phyloP scores from a whole-genome alignment of 352 stramenopile species.

The Blastocystis sp. region DNA sequence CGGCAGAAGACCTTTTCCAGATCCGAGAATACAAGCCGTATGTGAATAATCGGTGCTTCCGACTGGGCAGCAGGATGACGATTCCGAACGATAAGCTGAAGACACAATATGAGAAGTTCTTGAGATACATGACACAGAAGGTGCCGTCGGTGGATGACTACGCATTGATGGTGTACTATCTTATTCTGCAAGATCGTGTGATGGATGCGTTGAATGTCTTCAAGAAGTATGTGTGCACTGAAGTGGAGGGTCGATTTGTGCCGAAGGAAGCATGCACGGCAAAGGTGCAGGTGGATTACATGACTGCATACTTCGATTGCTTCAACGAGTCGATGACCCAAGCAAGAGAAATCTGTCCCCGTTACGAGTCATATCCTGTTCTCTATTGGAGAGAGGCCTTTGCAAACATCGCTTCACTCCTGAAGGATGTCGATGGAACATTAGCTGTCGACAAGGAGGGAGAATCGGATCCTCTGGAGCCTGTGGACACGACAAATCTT shows the following conservation, averaged over 20 bases:
- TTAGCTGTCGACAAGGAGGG: not conserved
- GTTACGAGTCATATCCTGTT: conserved; percentile 67
- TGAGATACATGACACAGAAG: not conserved
- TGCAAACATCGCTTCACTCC: conserved; percentile 67
- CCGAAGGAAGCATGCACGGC: not conserved
- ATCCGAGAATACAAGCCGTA: conserved; percentile 62
- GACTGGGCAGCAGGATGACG: conserved; percentile 2
- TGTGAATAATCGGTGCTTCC: conserved; percentile 52
- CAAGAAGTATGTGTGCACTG: not conserved
- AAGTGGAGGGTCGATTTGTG: not conserved
- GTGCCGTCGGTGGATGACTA: not conserved
- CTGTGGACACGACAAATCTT: conserved; percentile 1
- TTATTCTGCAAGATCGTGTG: conserved; percentile 64
- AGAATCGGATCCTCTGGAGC: not conserved
- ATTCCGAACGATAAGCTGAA: conserved; percentile 52
- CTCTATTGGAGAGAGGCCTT: conserved; percentile 70
- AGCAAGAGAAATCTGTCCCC: conserved; percentile 67
- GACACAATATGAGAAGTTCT: conserved; percentile 40
- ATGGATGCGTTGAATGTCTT: conserved; percentile 30
- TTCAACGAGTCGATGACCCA: conserved; percentile 66
- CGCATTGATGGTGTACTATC: conserved; percentile 53
- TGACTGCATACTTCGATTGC: conserved; percentile 71
- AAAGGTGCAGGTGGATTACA: conserved; percentile 70
- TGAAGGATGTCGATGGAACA: not conserved
- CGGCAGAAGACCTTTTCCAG: conserved; percentile 16